phyloP scores from a whole-genome alignment of 768 basidiomycete species.

The Coprinopsis marcescibilis region DNA sequence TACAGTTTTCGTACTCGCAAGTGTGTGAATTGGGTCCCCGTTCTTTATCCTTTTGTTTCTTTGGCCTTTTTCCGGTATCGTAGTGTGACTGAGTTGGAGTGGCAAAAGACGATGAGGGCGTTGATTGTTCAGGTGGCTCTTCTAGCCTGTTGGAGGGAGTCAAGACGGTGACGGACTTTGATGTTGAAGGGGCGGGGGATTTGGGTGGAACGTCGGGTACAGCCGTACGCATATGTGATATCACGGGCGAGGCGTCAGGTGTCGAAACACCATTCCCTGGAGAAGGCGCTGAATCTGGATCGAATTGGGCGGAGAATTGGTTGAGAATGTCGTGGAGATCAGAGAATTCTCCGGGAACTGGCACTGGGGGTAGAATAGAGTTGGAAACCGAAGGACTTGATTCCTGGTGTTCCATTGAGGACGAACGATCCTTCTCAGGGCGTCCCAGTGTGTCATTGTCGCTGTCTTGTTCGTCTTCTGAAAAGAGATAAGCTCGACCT shows the following conservation, averaged over 20 bases:
- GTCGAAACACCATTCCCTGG: constrained; percentile 36
- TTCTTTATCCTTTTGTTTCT: constrained; percentile 40
- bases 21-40: constrained; percentile 46
- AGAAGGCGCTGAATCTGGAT: constrained; percentile 43
- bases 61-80: constrained; percentile 26
- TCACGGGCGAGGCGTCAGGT: constrained; percentile 43
- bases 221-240: constrained; percentile 35
- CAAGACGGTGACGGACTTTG: constrained; percentile 22
- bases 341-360: constrained; percentile 53
- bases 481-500: constrained; percentile 54
- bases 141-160: constrained; percentile 31
- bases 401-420: constrained; percentile 29
- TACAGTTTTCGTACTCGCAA: constrained; percentile 69
- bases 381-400: constrained; percentile 26
- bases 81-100: constrained; percentile 23
- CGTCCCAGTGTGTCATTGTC: constrained; percentile 35
- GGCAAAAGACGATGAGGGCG: constrained; percentile 47
- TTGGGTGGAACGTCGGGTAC: constrained; percentile 19
- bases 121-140: constrained; percentile 29
- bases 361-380: constrained; percentile 38
- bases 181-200: constrained; percentile 17
- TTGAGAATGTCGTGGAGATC: constrained; percentile 75
- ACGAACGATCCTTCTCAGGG: constrained; percentile 21
- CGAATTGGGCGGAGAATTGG: constrained; percentile 68
- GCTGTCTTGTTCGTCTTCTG: constrained; percentile 39